Evolutionary conservation across 371 early-diverging fungal species (phyloP).

Genomic region (Mucor ambiguus): DNA sequence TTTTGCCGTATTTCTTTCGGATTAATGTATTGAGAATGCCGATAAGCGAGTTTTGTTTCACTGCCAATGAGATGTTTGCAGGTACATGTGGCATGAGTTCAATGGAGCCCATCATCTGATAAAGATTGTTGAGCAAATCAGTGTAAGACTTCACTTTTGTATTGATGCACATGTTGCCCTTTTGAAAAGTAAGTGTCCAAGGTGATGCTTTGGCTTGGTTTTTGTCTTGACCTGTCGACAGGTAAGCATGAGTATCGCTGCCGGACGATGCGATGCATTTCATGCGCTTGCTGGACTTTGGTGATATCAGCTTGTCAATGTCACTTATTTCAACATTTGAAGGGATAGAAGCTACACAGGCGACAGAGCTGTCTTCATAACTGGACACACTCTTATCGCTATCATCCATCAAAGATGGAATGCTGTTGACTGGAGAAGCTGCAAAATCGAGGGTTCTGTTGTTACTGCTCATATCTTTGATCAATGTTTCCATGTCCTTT

Average conservation of each 20-base stretch:
- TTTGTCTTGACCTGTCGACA: not conserved
- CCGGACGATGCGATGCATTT: conserved; percentile 5
- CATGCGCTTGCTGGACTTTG: conserved; percentile 6
- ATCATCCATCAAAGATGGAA: conserved; percentile 14
- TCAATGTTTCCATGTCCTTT: conserved; percentile 20
- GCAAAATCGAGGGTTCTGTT: not conserved
- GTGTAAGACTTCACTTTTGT: conserved; percentile 16
- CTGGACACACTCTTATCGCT: conserved; percentile 10
- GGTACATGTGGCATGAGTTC: not conserved
- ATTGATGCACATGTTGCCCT: conserved; percentile 12
- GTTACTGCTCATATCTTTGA: not conserved
- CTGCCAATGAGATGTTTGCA: not conserved
- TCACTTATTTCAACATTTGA: not conserved
- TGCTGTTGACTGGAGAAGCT: not conserved
- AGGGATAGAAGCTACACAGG: conserved; percentile 4
- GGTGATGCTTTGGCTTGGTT: not conserved
- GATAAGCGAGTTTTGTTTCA: conserved; percentile 12
- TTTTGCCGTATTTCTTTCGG: conserved; percentile 39
- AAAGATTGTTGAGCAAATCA: conserved; percentile 16
- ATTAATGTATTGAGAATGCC: conserved; percentile 24
- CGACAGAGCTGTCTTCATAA: conserved; percentile 11
- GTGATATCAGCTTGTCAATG: not conserved
- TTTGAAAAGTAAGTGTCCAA: conserved; percentile 18
- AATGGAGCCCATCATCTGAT: conserved; percentile 16
- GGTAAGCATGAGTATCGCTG: not conserved